Evolutionary conservation across 2,329 filamentous ascomycete genomes (phyloP).

Genomic region (Phyllosticta citribraziliensis): DNA sequence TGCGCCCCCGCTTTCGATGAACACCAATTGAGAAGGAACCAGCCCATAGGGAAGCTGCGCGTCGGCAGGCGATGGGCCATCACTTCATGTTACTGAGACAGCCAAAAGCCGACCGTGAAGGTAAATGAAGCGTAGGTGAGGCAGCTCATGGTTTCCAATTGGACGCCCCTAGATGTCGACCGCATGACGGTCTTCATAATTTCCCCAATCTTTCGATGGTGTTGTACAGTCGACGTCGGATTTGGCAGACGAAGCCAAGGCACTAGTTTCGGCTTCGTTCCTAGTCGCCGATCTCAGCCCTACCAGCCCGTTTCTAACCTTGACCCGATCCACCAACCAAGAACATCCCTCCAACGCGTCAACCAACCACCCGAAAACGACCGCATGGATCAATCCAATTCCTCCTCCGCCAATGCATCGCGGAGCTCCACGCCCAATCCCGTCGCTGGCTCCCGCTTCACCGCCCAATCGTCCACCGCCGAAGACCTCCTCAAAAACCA

Average conservation of each 20-base stretch:
- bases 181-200: neutral
- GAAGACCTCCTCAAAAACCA: constrained; percentile 75
- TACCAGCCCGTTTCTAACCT: neutral
- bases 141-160: no score
- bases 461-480: constrained; percentile 63
- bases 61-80: no score
- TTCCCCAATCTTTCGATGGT: neutral
- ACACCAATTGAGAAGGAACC: neutral
- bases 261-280: neutral
- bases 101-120: no score
- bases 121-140: no score
- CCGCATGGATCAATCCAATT: constrained; percentile 14
- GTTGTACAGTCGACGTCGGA: neutral
- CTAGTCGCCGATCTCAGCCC: neutral
- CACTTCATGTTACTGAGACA: no score
- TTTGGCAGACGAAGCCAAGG: neutral
- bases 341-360: neutral
- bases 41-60: neutral
- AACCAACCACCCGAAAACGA: neutral
- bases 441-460: constrained; percentile 50
- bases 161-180: no score
- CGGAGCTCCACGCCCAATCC: constrained; percentile 37
- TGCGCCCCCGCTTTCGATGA: neutral
- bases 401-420: constrained; percentile 16
- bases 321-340: neutral